Evolutionary conservation across 306 rosid genomes (phyloP), one percentile per base, ranked within the genome.

Genomic region (Mimosa pudica): DNA sequence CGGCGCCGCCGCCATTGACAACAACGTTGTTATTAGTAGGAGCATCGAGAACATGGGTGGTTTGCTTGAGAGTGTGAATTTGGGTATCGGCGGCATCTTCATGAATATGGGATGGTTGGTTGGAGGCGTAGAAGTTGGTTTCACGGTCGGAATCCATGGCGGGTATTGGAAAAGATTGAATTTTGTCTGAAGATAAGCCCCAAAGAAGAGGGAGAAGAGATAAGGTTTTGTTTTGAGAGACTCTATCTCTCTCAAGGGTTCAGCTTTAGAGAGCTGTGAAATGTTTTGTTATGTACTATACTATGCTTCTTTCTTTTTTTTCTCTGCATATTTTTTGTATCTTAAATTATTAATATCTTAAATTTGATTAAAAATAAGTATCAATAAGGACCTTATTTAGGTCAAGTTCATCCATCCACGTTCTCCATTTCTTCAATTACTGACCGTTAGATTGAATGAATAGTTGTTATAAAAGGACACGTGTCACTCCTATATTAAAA

Each of bases 91-190:
- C 85, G 41, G 42, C 17, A 4, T 71, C 79, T n/a, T n/a, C n/a
- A n/a, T n/a, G n/a, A 32, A 64, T 52, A 82, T 86, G 78, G 79
- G 68, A 77, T 48, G 96, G 70, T 51, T 86, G 68, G 42, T 32
- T 62, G 9, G 68, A 62, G 42, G 38, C 42, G 11, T 32, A 6
- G 8, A 41, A 32, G 9, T 12, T 17, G 1, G 33, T 62, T 62
- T 62, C 18, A 35, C 65, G 76, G 46, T 75, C 71, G 64, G 84
- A 51, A 65, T 87, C 92, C 93, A 91, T 87, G 77, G 77, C 8
- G 38, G 16, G 32, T 55, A 7, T 55, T 17, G 51, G 12, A 14
- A 2, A 57, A 32, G 73, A 65, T 11, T 38, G 17, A 65, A 49
- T 16, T 52, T 52, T 45, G 12, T 8, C 7, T 60, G 35, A 63